Base-by-base conservation (phyloP, 805 yeast genomes). In the Brettanomyces custersianus region DNA sequence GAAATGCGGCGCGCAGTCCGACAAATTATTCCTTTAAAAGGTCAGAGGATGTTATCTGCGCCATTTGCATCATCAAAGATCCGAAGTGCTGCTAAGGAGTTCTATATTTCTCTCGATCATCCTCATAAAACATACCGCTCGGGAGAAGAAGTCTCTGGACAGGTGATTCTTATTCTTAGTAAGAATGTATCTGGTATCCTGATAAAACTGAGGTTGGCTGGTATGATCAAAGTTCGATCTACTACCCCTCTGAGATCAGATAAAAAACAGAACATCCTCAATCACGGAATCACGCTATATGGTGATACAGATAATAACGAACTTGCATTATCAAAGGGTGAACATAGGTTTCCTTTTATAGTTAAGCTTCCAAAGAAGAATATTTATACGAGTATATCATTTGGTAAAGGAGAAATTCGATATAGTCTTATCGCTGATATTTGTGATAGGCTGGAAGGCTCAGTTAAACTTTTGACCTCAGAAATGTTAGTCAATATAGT, bases 311-410 rank as follows among this genome's bases (percentile, higher is more conserved):
- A 40, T 5, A 41, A 37, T 20, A 39, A 41, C 33, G 48, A 46
- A 45, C 36, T 31, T 17, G 52, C 52, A n/a, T 54, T 82, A n/a
- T 70, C 75, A 15, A 74, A 76, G 48, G 96, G 96, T 29, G 90
- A 83, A 51, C 96, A 87, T 57, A 61, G 84, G 24, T 87, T 88
- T 52, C 95, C 95, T 16, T 88, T 87, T 51, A 73, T 80, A 33
- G 82, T 87, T 29, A 79, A 74, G 46, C 65, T 87, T n/a, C 95
- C 96, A 1, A 70, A 68, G 45, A 75, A 73, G 43, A 72, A 81
- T 44, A 69, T 84, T 3, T 79, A 67, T 55, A 81, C 92, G 17
- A 76, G 86, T 34, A 70, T 87, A 19, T 78, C 77, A 44, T 87
- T 87, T 47, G 95, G 88, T 46, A 76, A 77, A 47, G 96, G 96